Percentiles rank a stretch among this genome's conserved stretches.
Conservation (phyloP, 345 rosid genomes). For the Linum lewisii region DNA sequence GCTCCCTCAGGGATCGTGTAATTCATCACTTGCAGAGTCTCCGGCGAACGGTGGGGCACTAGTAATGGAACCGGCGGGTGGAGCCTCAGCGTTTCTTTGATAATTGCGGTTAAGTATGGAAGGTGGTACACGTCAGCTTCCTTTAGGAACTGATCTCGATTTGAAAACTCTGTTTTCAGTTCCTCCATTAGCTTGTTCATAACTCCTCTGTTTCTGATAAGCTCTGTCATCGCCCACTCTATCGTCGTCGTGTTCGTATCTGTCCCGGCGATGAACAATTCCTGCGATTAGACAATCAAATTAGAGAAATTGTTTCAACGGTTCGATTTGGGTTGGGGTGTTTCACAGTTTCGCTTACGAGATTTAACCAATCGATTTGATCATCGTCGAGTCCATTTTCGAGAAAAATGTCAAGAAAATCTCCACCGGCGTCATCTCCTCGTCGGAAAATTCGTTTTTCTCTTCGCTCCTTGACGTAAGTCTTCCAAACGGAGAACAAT, state of each 20-base stretch:
- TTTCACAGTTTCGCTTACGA: slow-evolving; percentile 5
- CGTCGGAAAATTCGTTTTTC: neutral
- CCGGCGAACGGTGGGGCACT: neutral
- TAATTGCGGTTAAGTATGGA: neutral
- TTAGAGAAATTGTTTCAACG: neutral
- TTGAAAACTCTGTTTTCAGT: neutral
- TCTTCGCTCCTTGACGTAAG: neutral
- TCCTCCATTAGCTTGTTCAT: slow-evolving; percentile 15
- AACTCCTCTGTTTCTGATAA: slow-evolving; percentile 8
- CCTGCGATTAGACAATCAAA: neutral
- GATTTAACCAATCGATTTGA: slow-evolving; percentile 6
- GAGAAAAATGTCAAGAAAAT: slow-evolving; percentile 19
- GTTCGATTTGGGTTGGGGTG: too few species aligned
- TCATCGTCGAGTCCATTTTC: slow-evolving; percentile 5
- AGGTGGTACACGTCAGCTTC: neutral
- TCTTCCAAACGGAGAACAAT: neutral
- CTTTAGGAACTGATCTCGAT: neutral
- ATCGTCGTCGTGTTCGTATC: slow-evolving; percentile 11
- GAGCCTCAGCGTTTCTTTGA: slow-evolving; percentile 5
- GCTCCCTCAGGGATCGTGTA: neutral
- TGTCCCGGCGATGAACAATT: slow-evolving; percentile 15
- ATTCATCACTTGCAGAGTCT: neutral
- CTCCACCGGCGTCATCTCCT: neutral
- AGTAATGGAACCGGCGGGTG: neutral
- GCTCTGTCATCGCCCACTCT: slow-evolving; percentile 22